A percentile compares a stretch with the other conserved stretches of the same genome.
Conservation (phyloP, 257 asterid species). For the Coffea eugenioides region DNA sequence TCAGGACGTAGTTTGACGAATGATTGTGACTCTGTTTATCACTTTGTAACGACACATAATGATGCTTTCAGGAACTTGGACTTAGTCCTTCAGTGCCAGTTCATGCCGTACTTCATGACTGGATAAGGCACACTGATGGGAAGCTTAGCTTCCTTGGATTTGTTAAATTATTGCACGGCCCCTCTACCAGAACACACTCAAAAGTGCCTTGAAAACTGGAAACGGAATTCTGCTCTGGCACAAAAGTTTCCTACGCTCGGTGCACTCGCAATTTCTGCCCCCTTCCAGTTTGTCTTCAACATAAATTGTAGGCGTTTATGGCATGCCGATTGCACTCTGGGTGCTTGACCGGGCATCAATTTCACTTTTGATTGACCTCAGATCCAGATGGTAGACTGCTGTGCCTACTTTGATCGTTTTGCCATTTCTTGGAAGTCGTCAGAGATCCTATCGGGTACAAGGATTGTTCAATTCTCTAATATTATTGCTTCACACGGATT, state of each 20-base stretch:
- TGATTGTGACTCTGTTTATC: neutral
- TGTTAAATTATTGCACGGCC: slow-evolving; percentile 72
- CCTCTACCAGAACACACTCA: slow-evolving; percentile 36
- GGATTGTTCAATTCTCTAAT: slow-evolving; percentile 7
- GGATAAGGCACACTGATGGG: slow-evolving; percentile 85
- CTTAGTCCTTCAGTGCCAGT: slow-evolving; percentile 76
- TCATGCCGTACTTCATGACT: slow-evolving; percentile 83
- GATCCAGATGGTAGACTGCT: neutral
- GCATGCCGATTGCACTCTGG: slow-evolving; percentile 8
- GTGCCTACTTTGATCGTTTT: neutral
- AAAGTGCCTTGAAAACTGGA: slow-evolving; percentile 36
- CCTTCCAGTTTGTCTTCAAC: neutral
- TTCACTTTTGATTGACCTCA: neutral
- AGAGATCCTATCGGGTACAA: neutral
- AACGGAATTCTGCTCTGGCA: neutral
- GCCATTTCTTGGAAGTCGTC: neutral
- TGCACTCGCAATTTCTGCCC: neutral
- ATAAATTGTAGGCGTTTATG: neutral
- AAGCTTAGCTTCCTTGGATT: slow-evolving; percentile 91
- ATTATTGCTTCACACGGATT: neutral
- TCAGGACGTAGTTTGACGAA: neutral
- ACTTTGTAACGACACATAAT: neutral
- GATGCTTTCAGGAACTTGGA: slow-evolving; percentile 71
- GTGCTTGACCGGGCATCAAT: slow-evolving; percentile 8
- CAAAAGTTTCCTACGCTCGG: neutral